Conservation (phyloP, 345 rosid genomes). For the Eucalyptus polyanthemos region DNA sequence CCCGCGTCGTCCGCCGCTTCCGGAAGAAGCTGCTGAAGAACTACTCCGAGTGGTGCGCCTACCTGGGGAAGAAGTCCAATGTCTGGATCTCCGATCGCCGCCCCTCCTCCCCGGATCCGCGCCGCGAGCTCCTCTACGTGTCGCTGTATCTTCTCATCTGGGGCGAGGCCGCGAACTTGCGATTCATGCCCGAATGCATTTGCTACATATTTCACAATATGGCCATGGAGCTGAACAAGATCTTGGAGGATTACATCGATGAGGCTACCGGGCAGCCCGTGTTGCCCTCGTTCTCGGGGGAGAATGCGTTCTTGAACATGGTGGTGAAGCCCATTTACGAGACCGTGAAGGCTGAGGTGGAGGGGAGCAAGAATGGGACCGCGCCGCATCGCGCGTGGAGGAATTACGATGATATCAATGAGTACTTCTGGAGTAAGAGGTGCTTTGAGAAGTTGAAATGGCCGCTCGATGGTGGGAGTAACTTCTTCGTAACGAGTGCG, state of each 20-base stretch:
- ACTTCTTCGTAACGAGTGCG: conserved; percentile 54
- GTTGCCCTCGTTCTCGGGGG: conserved; percentile 66
- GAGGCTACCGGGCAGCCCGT: conserved; percentile 87
- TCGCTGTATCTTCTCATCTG: conserved; percentile 68
- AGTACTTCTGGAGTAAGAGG: conserved; percentile 93
- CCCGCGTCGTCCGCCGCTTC: conserved; percentile 57
- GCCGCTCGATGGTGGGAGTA: conserved; percentile 72
- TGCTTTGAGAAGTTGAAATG: conserved; percentile 79
- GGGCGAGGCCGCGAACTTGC: conserved; percentile 86
- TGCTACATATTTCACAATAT: conserved; percentile 82
- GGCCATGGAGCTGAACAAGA: conserved; percentile 88
- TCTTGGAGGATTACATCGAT: conserved; percentile 69
- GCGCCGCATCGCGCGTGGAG: conserved; percentile 93
- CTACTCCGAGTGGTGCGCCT: conserved; percentile 86
- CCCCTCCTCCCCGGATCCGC: conserved; percentile 31
- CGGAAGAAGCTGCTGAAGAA: conserved; percentile 59
- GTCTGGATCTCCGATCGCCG: conserved; percentile 85
- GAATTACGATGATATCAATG: conserved; percentile 88
- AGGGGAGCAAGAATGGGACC: conserved; percentile 77
- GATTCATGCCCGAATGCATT: conserved; percentile 86
- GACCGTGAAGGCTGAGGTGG: conserved; percentile 70
- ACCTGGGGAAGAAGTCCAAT: conserved; percentile 62
- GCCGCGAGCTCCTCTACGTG: conserved; percentile 63
- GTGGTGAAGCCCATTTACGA: conserved; percentile 82
- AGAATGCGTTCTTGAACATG: conserved; percentile 53